Percentiles rank a stretch among this genome's conserved stretches.
These are phyloP conservation scores for Pseudoperonospora humuli DNA, from an alignment of 352 stramenopile genomes.

Conservation along the genomic window DNA sequence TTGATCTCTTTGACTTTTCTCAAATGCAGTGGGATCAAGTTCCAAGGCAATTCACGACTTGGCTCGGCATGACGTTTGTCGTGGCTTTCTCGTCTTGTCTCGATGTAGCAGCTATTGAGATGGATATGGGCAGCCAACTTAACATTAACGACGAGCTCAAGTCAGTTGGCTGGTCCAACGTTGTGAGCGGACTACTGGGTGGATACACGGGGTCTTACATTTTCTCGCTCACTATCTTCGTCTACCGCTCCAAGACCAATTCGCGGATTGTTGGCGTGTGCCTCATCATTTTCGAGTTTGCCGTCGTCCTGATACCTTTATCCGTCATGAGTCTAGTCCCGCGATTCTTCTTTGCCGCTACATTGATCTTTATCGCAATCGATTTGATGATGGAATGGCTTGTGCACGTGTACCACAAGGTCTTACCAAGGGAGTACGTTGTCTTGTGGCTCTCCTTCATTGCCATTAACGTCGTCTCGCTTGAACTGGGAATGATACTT, in stretches of 20 bases:
- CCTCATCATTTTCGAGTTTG: constrained; percentile 85
- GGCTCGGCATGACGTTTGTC: constrained; percentile 95
- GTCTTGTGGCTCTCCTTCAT: constrained; percentile 91
- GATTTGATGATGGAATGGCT: constrained; percentile 98
- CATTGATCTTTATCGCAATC: constrained; percentile 95
- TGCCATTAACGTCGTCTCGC: constrained; percentile 89
- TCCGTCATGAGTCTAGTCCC: constrained; percentile 93
- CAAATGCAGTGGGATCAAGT: constrained; percentile 88
- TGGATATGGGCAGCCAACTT: constrained; percentile 91
- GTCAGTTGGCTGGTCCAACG: constrained; percentile 94
- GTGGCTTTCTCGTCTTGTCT: constrained; percentile 96
- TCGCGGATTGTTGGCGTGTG: constrained; percentile 87
- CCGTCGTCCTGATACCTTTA: constrained; percentile 86
- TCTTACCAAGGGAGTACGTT: constrained; percentile 87
- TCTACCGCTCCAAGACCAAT: constrained; percentile 88
- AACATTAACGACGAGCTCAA: constrained; percentile 93
- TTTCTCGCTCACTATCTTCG: constrained; percentile 98
- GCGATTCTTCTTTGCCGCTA: constrained; percentile 96
- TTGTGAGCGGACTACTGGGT: constrained; percentile 91
- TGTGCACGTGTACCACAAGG: constrained; percentile 74
- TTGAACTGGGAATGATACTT: constrained; percentile 94
- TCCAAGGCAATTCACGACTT: constrained; percentile 86
- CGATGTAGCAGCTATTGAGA: constrained; percentile 96
- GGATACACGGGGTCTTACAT: constrained; percentile 99
- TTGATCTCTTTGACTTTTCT: constrained; percentile 88